A percentile compares a stretch with the other conserved stretches of the same genome.
Conservation (phyloP, 2,329 filamentous ascomycete species). For the Fusarium secorum region DNA sequence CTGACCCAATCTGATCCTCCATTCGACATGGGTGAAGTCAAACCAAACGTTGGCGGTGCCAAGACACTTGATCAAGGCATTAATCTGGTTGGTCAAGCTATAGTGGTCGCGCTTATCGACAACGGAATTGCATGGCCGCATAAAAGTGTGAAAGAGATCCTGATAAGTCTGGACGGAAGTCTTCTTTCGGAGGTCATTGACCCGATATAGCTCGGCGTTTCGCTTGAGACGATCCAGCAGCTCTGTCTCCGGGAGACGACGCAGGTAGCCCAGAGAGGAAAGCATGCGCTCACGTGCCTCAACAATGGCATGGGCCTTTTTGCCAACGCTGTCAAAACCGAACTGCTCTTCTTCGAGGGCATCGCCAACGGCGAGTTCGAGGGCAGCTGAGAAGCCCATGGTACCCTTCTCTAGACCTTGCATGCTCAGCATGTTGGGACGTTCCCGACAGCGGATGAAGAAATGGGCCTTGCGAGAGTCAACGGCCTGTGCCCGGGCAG, state of each 20-base stretch:
- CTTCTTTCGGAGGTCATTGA: slow-evolving; percentile 59
- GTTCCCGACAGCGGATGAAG: slow-evolving; percentile 65
- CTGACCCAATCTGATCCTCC: slow-evolving; percentile 76
- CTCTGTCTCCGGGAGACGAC: slow-evolving; percentile 63
- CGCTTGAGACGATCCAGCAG: slow-evolving; percentile 67
- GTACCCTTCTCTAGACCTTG: slow-evolving; percentile 76
- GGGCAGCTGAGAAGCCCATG: slow-evolving; percentile 72
- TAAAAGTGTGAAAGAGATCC: slow-evolving; percentile 66
- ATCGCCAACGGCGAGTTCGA: slow-evolving; percentile 72
- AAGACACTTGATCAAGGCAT: slow-evolving; percentile 71
- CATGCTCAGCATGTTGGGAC: slow-evolving; percentile 76
- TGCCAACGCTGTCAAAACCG: slow-evolving; percentile 64
- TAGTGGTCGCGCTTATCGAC: slow-evolving; percentile 67
- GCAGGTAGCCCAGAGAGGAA: slow-evolving; percentile 60
- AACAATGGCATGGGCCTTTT: slow-evolving; percentile 61
- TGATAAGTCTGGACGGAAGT: slow-evolving; percentile 67
- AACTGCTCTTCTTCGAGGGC: slow-evolving; percentile 69
- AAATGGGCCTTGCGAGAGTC: slow-evolving; percentile 63
- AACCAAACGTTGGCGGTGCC: slow-evolving; percentile 74
- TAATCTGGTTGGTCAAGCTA: slow-evolving; percentile 74
- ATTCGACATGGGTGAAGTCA: slow-evolving; percentile 77
- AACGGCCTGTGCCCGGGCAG: slow-evolving; percentile 52
- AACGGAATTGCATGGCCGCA: slow-evolving; percentile 64
- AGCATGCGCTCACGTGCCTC: slow-evolving; percentile 67
- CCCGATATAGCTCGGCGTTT: slow-evolving; percentile 63